Conservation (phyloP, 2,329 filamentous ascomycete species). For the Phialemonium atrogriseum region DNA sequence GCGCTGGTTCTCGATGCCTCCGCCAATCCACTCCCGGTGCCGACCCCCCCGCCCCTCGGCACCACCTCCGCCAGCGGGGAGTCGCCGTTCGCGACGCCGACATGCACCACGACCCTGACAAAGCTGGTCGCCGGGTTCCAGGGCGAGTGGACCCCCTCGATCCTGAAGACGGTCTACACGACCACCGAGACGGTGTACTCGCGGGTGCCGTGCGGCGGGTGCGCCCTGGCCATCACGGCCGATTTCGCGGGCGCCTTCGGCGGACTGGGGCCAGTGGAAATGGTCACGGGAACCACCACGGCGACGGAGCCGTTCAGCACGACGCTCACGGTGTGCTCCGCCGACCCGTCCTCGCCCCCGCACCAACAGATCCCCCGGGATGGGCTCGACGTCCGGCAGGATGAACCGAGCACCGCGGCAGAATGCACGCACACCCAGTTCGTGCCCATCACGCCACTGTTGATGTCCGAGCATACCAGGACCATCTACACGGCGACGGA, state of each 20-base stretch:
- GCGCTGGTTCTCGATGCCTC: neutral
- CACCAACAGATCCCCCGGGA: slow-evolving; percentile 1
- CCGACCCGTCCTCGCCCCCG: neutral
- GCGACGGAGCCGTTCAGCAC: slow-evolving; percentile 4
- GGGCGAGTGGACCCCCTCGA: slow-evolving; percentile 9
- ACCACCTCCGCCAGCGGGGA: neutral
- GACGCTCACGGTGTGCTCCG: neutral
- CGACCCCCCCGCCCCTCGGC: slow-evolving; percentile 1
- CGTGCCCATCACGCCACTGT: neutral
- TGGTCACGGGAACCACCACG: slow-evolving; percentile 5
- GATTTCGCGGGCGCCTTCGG: slow-evolving; percentile 4
- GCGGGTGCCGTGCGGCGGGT: slow-evolving; percentile 6
- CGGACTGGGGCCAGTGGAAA: slow-evolving; percentile 6
- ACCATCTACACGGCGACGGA: slow-evolving; percentile 19
- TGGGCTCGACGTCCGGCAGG: neutral
- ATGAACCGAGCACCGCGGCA: neutral
- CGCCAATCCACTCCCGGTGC: neutral
- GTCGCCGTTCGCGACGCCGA: neutral
- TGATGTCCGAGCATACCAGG: neutral
- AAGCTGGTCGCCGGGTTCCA: slow-evolving; percentile 7
- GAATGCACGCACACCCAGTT: slow-evolving; percentile 3
- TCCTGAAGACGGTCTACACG: slow-evolving; percentile 8
- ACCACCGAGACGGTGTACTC: slow-evolving; percentile 1
- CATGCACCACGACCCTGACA: slow-evolving; percentile 5
- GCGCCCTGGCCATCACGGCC: slow-evolving; percentile 4